Evolutionary conservation across 805 yeast genomes (phyloP), one percentile per base, ranked within the genome.

Genomic region (Nakazawaea wyomingensis): DNA sequence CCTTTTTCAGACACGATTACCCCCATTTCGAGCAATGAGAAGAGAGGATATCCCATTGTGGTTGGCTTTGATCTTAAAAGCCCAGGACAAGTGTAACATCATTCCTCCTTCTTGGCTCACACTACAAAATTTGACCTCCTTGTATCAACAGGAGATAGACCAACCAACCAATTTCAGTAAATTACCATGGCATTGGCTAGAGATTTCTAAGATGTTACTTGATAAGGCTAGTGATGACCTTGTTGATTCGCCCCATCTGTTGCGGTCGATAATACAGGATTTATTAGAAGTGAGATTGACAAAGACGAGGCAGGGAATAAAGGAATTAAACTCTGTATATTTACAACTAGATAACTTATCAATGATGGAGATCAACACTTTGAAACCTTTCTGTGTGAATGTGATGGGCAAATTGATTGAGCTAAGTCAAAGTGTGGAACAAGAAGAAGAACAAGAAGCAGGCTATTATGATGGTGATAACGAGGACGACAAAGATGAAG

Each of bases 101-200:
- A 80, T 87, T 7, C 82, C 89, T 11, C 99, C 99, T 0, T 71
- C 67, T 1, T 93, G 99, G 99, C 69, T 93, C 8, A 74, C 72
- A 8, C 61, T 75, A 37, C 66, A 67, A 16, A 68, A 67, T 39
- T 60, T 91, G 44, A 74, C 74, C 42, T 69, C 66, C 5, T 68
- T 72, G 34, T 78, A 84, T 51, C 86, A 82, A 17, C 81, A 75
- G 47, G 98, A 91, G 56, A 65, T 77, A 27, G 66, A 68, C 4
- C 58, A 73, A 43, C 71, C 78, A 1, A 71, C 72, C 27, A 65
- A 74, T 46, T 91, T 91, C 56, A 74, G 87, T 43, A 63, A 69
- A 6, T 62, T 91, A 39, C 98, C 98, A 0, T 82, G 83, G 80
- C 78, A 82, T 57, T 93, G 99, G 99, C 66, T 89, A 18, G 96